These are phyloP conservation scores for Serendipita sp. DNA, from an alignment of 768 basidiomycete genomes.

Conservation along the genomic window DNA sequence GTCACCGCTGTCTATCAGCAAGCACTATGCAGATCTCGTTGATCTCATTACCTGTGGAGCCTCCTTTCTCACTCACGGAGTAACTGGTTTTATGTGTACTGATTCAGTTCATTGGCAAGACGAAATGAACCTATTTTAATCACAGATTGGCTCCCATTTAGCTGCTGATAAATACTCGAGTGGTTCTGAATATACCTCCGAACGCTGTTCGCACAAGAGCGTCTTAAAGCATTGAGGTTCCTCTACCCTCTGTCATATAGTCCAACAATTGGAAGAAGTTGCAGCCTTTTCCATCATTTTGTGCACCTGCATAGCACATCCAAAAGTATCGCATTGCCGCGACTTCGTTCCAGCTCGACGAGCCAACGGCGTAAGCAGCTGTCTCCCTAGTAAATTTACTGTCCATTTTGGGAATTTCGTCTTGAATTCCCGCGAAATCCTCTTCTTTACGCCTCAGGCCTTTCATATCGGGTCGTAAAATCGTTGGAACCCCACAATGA, in stretches of 20 bases:
- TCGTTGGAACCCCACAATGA: slow-evolving; percentile 53
- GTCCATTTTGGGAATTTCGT: no score
- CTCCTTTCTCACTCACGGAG: no score
- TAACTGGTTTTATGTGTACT: no score
- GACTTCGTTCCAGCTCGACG: slow-evolving; percentile 25
- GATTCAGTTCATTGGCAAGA: no score
- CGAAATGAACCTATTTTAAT: no score
- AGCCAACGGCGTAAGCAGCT: neutral
- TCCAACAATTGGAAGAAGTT: slow-evolving; percentile 61
- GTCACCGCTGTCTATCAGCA: no score
- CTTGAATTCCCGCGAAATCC: neutral
- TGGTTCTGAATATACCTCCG: no score
- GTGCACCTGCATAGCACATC: slow-evolving; percentile 64
- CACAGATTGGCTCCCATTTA: no score
- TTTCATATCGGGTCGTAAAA: slow-evolving; percentile 69
- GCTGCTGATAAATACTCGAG: no score
- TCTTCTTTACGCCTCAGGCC: slow-evolving; percentile 26
- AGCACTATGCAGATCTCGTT: no score
- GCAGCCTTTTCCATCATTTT: slow-evolving; percentile 75
- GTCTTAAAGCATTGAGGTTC: slow-evolving; percentile 14
- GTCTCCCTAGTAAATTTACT: slow-evolving; percentile 8
- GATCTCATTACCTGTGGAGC: no score
- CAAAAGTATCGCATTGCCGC: slow-evolving; percentile 52
- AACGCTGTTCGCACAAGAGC: no score
- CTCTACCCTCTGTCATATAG: slow-evolving; percentile 49